These are phyloP conservation scores for Tylopilus sp. DNA, from an alignment of 768 basidiomycete species.

Conservation along the genomic window DNA sequence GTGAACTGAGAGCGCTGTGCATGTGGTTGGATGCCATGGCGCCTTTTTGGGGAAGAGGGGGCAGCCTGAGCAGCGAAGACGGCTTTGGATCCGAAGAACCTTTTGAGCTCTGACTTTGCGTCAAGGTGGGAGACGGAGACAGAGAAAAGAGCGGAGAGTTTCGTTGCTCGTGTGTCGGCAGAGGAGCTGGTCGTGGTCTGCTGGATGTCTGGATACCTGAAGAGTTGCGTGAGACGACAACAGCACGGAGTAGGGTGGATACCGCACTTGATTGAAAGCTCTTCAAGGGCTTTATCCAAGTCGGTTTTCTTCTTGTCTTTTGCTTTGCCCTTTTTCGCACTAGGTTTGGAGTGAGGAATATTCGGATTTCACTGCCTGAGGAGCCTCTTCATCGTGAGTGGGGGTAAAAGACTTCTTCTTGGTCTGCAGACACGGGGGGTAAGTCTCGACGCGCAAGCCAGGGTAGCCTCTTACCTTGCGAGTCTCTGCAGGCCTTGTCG, in stretches of 20 bases:
- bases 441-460: background rate
- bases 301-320: constrained; percentile 61
- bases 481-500: constrained; percentile 13
- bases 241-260: background rate
- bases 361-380: constrained; percentile 7
- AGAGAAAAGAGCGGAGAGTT: constrained; percentile 57
- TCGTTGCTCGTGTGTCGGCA: no score
- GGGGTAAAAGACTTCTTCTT: constrained; percentile 31
- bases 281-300: constrained; percentile 78
- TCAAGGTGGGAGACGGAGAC: constrained; percentile 85
- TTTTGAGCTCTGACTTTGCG: no score
- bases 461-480: constrained; percentile 19
- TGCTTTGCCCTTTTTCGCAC: constrained; percentile 56
- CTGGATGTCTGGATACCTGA: constrained; percentile 53
- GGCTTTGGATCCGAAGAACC: constrained; percentile 91
- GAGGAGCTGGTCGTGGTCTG: constrained; percentile 53
- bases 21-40: constrained; percentile 38
- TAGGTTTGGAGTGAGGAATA: constrained; percentile 38
- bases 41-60: constrained; percentile 33
- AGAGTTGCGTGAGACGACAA: no score
- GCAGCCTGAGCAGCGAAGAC: constrained; percentile 57
- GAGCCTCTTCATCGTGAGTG: background rate
- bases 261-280: constrained; percentile 70
- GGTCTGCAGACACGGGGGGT: constrained; percentile 15
- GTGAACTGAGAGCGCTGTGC: constrained; percentile 68